These are phyloP conservation scores for Umbelopsis sp. DNA, from an alignment of 192 early-diverging fungal species.

Conservation along the genomic window DNA sequence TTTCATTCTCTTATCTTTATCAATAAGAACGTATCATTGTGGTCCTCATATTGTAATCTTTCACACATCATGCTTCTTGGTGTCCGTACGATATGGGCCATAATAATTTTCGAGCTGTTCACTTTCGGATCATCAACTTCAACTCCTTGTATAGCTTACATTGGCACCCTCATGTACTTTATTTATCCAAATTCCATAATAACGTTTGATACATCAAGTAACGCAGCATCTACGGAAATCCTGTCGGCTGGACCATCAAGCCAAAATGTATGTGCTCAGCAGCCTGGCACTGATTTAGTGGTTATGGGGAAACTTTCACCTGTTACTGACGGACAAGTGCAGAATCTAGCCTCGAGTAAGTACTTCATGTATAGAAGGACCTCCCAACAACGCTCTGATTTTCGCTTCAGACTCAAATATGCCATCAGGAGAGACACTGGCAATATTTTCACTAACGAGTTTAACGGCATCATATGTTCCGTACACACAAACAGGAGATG, in stretches of 20 bases:
- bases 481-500: constrained; percentile 7
- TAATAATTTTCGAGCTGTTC: background rate
- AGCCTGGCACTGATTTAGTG: background rate
- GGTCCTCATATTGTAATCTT: background rate
- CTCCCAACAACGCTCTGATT: background rate
- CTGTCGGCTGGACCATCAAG: background rate
- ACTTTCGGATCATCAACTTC: background rate
- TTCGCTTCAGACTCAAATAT: background rate
- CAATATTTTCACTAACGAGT: background rate
- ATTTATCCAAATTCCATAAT: constrained; percentile 2
- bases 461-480: constrained; percentile 1
- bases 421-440: background rate
- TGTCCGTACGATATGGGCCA: background rate
- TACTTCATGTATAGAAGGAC: background rate
- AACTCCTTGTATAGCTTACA: background rate
- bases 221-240: background rate
- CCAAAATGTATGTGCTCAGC: background rate
- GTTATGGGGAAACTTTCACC: background rate
- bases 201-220: background rate
- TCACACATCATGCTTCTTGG: background rate
- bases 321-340: background rate
- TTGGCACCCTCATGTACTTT: background rate
- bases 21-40: background rate
- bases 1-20: background rate
- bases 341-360: background rate